phyloP scores from a whole-genome alignment of 2,329 filamentous ascomycete species.

The Fusarium multiceps region DNA sequence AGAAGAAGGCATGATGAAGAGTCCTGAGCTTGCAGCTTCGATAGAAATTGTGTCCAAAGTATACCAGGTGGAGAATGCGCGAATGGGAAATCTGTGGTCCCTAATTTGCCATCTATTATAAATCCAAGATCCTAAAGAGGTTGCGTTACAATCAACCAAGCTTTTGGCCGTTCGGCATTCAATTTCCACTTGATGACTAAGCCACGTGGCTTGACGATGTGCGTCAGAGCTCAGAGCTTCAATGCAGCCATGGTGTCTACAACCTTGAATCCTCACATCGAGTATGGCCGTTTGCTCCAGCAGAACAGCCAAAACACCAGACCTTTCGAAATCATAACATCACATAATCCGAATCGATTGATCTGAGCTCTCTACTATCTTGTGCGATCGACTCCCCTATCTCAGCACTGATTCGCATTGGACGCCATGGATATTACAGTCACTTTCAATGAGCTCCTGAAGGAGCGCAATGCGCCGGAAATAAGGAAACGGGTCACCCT shows the following conservation, averaged over 20 bases:
- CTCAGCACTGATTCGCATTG: slow-evolving; percentile 22
- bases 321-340: background rate
- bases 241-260: slow-evolving; percentile 44
- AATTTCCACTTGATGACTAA: slow-evolving; percentile 38
- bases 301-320: slow-evolving; percentile 21
- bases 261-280: slow-evolving; percentile 25
- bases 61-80: background rate
- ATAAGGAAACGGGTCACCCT: slow-evolving; percentile 54
- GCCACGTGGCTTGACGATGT: slow-evolving; percentile 30
- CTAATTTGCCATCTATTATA: background rate
- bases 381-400: slow-evolving; percentile 7
- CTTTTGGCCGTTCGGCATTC: background rate
- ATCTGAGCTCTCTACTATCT: background rate
- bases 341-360: background rate
- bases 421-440: slow-evolving; percentile 72
- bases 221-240: slow-evolving; percentile 37
- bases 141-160: background rate
- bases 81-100: background rate
- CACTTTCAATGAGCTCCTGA: slow-evolving; percentile 75
- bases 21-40: background rate
- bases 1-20: background rate
- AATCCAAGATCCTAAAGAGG: slow-evolving; percentile 12
- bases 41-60: background rate
- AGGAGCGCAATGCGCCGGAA: slow-evolving; percentile 65
- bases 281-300: slow-evolving; percentile 22